Conservation (phyloP, 441 rosid genomes). For the Manihot esculenta region DNA sequence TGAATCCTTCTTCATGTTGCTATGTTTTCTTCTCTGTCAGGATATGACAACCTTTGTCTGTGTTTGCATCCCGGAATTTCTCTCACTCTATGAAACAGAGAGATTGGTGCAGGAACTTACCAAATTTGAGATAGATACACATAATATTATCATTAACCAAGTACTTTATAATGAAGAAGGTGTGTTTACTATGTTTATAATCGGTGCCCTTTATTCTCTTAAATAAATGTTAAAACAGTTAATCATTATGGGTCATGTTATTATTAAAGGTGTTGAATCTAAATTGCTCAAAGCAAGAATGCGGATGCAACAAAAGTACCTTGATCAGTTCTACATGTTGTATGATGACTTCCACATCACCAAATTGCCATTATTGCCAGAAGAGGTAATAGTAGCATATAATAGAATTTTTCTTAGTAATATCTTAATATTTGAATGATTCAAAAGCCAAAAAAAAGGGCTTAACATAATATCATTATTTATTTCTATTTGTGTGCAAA, state of each 20-base stretch:
- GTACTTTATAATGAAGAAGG: conserved; percentile 91
- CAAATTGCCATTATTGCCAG: conserved; percentile 90
- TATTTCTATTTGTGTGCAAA: neutral
- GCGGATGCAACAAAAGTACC: conserved; percentile 97
- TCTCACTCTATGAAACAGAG: conserved; percentile 96
- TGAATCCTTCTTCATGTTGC: neutral
- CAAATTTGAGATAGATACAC: conserved; percentile 96
- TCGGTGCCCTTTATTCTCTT: conserved; percentile 1
- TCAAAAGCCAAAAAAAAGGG: neutral
- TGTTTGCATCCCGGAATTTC: conserved; percentile 98
- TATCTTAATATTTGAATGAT: neutral
- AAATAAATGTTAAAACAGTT: conserved; percentile 13
- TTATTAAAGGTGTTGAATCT: conserved; percentile 66
- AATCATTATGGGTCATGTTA: conserved; percentile 10
- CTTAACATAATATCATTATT: neutral
- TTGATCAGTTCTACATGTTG: conserved; percentile 96
- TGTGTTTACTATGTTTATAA: conserved; percentile 19
- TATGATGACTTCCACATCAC: conserved; percentile 97
- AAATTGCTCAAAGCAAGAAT: conserved; percentile 92
- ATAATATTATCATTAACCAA: conserved; percentile 95
- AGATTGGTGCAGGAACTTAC: conserved; percentile 98
- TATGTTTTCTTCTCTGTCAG: conserved; percentile 36
- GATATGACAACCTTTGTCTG: conserved; percentile 96
- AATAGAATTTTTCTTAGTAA: neutral
- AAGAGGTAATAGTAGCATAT: conserved; percentile 59